Base-by-base conservation (phyloP, 352 stramenopile genomes). In the Globisporangium camurandrum region DNA sequence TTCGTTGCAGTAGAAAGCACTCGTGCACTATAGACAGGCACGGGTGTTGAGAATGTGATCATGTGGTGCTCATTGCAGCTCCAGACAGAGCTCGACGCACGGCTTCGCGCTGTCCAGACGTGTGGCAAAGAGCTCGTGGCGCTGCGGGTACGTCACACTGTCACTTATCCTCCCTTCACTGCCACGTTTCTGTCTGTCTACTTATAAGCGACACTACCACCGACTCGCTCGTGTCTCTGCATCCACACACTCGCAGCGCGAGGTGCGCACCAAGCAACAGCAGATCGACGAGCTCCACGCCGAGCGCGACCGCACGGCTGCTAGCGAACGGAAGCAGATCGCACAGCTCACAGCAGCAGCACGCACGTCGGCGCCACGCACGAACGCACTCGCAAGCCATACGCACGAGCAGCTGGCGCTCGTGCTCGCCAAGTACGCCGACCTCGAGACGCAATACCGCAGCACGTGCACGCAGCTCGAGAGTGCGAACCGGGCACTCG, bases 81-180 rank as follows among this genome's bases (percentile, higher is more conserved):
- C 33, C 69, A 88, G 44, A 49, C 42, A 23, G 82, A 93, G 16
- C 20, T 79, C 30, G 80, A 88, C 2, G 64, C 56, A 23, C 67
- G 71, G 4, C 61, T 75, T 37, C 62, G 57, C 17, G 74, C 75
- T 7, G 74, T 93, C 14, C 66, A 78, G 41, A 67, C 47, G 16
- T 93, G 82, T 42, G 77, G 79, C 0, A 53, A 67, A 12, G 73
- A 91, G 42, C 71, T 93, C 26, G 65, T 87, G 8, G 57, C 66
- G 2, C 59, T 84, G 11, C 65, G 67, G 46, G 80, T 92, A 45
- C 51, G 59, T 27, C 16, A 31, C 1, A 4, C 20, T 14, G n/a
- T 27, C n/a, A n/a, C n/a, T n/a, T n/a, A n/a, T n/a, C n/a, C n/a
- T n/a, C n/a, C n/a, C n/a, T n/a, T n/a, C n/a, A n/a, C n/a, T n/a